Evolutionary conservation across 2,329 filamentous ascomycete genomes (phyloP).

Genomic region (Amesomyces nigricolor): DNA sequence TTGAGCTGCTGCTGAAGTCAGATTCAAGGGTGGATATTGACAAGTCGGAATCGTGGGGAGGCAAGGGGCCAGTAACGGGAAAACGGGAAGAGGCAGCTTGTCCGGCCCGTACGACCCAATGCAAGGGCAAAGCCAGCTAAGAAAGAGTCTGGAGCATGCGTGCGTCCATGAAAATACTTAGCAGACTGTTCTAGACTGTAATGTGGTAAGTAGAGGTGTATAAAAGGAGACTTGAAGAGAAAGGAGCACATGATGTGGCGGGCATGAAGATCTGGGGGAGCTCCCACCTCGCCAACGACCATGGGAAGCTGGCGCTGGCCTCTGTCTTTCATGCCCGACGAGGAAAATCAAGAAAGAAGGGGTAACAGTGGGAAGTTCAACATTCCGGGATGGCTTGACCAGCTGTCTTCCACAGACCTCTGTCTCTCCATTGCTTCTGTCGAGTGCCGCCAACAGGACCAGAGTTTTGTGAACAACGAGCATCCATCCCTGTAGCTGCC

Average conservation of each 20-base stretch:
- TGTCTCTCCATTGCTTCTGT: no score
- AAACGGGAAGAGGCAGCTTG: conserved; percentile 10
- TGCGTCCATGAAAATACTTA: conserved; percentile 3
- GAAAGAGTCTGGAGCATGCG: neutral
- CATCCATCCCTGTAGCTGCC: neutral
- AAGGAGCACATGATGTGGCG: neutral
- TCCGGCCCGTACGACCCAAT: conserved; percentile 8
- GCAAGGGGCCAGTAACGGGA: conserved; percentile 2
- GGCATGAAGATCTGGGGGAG: neutral
- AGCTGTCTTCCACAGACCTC: no score
- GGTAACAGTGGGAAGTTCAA: no score
- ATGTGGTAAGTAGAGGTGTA: neutral
- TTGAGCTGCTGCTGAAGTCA: conserved; percentile 4
- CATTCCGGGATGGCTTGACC: no score
- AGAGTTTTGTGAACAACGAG: neutral
- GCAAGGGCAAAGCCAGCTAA: neutral
- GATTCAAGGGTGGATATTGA: conserved; percentile 10
- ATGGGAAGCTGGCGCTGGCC: neutral
- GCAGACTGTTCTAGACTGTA: neutral
- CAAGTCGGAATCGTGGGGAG: conserved; percentile 11
- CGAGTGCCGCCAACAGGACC: no score
- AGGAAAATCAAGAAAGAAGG: neutral
- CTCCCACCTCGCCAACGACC: neutral
- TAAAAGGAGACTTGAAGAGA: neutral
- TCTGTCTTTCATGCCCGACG: no score